Percentiles rank a stretch among this genome's conserved stretches.
phyloP scores from a whole-genome alignment of 495 filamentous ascomycete genomes.

The Podospora fimiseda region DNA sequence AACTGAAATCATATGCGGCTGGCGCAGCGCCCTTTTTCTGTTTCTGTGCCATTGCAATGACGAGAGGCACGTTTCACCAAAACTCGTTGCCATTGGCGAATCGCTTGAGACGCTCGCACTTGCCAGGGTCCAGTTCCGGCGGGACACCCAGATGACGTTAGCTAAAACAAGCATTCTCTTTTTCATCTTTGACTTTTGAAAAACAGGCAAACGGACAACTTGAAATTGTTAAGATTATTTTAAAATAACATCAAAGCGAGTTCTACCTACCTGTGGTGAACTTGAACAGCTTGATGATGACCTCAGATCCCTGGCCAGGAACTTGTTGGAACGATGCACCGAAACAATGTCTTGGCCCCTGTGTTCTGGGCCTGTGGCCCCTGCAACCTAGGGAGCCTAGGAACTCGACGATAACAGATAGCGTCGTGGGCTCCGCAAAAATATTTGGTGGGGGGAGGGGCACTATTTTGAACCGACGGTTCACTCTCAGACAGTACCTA shows the following conservation, averaged over 20 bases:
- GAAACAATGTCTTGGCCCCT: neutral
- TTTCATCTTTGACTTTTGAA: too few species aligned
- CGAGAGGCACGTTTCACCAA: slow-evolving; percentile 22
- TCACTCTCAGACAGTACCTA: too few species aligned
- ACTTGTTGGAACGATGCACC: neutral
- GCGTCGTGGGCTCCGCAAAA: neutral
- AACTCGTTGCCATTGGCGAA: slow-evolving; percentile 25
- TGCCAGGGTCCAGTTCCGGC: too few species aligned
- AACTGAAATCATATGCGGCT: slow-evolving; percentile 1
- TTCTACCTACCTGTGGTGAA: neutral
- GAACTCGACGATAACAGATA: neutral
- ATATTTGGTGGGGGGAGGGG: neutral
- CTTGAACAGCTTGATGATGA: too few species aligned
- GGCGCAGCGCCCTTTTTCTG: neutral
- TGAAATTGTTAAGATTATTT: too few species aligned
- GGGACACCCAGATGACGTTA: too few species aligned
- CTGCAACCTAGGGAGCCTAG: neutral
- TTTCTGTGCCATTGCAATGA: slow-evolving; percentile 1
- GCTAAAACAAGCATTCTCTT: too few species aligned
- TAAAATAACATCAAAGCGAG: too few species aligned
- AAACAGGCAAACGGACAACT: too few species aligned
- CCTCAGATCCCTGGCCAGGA: too few species aligned
- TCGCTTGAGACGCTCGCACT: too few species aligned
- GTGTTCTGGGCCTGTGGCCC: neutral
- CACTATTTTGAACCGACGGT: neutral